Evolutionary conservation across 2,329 filamentous ascomycete genomes (phyloP).

Genomic region (Clonostachys rosea): DNA sequence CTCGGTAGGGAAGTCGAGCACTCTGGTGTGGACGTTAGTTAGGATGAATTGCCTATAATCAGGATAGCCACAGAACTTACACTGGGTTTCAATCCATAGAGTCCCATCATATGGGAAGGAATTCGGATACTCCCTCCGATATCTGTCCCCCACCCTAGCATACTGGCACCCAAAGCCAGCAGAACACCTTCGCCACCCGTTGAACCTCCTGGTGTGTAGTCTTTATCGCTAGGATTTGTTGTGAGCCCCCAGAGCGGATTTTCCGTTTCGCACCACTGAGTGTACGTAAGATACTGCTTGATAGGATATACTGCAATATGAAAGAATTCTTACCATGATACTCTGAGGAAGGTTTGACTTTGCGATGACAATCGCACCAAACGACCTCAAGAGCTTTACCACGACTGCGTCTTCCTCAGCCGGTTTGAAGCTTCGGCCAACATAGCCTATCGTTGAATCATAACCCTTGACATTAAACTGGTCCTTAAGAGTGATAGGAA

Average conservation of each 20-base stretch:
- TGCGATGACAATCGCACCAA: constrained; percentile 83
- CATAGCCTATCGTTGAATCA: constrained; percentile 70
- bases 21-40: constrained; percentile 28
- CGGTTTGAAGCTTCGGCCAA: constrained; percentile 37
- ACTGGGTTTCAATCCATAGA: constrained; percentile 51
- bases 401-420: constrained; percentile 62
- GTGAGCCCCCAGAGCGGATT: constrained; percentile 69
- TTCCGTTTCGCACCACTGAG: constrained; percentile 16
- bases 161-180: constrained; percentile 75
- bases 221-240: constrained; percentile 77
- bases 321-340: constrained; percentile 41
- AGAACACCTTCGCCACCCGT: constrained; percentile 83
- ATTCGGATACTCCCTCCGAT: constrained; percentile 87
- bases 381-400: constrained; percentile 76
- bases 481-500: constrained; percentile 83
- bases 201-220: constrained; percentile 86
- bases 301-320: constrained; percentile 21
- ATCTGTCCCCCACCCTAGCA: constrained; percentile 79
- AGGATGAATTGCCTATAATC: not conserved
- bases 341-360: constrained; percentile 80
- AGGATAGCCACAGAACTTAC: constrained; percentile 6
- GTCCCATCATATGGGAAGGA: constrained; percentile 85
- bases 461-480: constrained; percentile 77
- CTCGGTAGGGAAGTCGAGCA: constrained; percentile 50
- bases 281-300: not conserved